Base-by-base conservation (phyloP, 2,329 filamentous ascomycete genomes). In the Cladophialophora bantiana region DNA sequence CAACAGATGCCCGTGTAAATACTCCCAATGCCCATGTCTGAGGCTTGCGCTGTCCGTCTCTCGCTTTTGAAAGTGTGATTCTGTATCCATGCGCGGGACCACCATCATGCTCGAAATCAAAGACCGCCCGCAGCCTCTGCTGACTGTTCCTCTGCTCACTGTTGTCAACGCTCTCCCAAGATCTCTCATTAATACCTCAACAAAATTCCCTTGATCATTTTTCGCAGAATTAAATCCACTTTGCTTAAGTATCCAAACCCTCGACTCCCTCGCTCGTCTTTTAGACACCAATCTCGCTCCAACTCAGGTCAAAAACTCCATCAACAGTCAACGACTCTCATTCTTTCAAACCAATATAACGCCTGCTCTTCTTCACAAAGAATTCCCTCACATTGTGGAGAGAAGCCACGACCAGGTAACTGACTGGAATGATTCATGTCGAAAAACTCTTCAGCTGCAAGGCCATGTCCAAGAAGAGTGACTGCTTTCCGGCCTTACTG, bases 401-500 rank as follows among this genome's bases (percentile, higher is more conserved):
- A 26, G 26, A 2, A 26, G 26, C 3, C 26, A 26, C 2, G 3
- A 26, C 15, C 7, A n/a, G n/a, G 4, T 42, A 13, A 18, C 15
- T n/a, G 50, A 32, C n/a, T 53, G 13, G 15, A 53, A 31, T 26
- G 9, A 18, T 2, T n/a, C 18, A 2, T 13, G 40, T 40, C 38
- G n/a, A 7, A n/a, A n/a, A n/a, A 4, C 40, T 42, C 40, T 42
- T 42, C 40, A n/a, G 40, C 15, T n/a, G 40, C 15, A 42, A n/a
- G 15, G 20, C 57, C 40, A 31, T 20, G 38, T 52, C 58, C 20
- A n/a, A n/a, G 20, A 34, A 35, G 42, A 42, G 58, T 1, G 32
- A 7, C 35, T n/a, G 20, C 35, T 10, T 13, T n/a, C 18, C 58
- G 31, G 40, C 36, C 58, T 60, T 15, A 59, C 58, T 60, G 58